These are phyloP conservation scores for Mycena rosella DNA, from an alignment of 768 basidiomycete genomes.

Conservation along the genomic window DNA sequence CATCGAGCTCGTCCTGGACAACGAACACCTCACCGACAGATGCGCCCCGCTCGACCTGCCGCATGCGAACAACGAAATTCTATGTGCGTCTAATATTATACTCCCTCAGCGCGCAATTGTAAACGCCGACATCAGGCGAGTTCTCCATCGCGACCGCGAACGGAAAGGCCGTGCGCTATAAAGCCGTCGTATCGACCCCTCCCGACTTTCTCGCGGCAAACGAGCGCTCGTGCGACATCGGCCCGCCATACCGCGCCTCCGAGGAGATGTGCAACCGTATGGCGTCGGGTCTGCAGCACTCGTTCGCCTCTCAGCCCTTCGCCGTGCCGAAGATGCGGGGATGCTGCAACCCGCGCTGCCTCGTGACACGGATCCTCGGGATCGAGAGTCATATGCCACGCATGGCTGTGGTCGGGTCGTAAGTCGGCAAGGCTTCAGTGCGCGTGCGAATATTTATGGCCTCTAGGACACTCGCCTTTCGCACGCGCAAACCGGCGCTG, in stretches of 20 bases:
- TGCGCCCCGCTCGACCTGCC: conserved; percentile 9
- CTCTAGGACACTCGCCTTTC: conserved; percentile 11
- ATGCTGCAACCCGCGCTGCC: background rate
- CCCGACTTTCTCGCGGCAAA: conserved; percentile 22
- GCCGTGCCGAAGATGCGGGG: conserved; percentile 1
- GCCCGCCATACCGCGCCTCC: conserved; percentile 9
- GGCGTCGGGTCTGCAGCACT: background rate
- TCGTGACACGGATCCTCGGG: background rate
- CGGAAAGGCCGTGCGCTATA: background rate
- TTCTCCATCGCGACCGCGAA: background rate
- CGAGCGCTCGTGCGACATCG: conserved; percentile 13
- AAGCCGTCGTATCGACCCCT: conserved; percentile 1
- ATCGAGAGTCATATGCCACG: background rate
- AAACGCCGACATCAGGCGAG: background rate
- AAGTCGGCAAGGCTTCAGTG: background rate
- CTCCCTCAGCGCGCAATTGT: background rate
- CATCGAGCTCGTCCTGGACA: conserved; percentile 11
- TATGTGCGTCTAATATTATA: background rate
- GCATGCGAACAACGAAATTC: conserved; percentile 9
- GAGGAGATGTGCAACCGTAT: conserved; percentile 22
- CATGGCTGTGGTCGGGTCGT: conserved; percentile 8
- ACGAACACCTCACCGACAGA: conserved; percentile 11
- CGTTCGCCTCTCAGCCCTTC: conserved; percentile 3
- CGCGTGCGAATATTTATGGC: background rate
- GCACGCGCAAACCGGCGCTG: conserved; percentile 9